Evolutionary conservation across 345 rosid genomes (phyloP).

Genomic region (Bruguiera parviflora): DNA sequence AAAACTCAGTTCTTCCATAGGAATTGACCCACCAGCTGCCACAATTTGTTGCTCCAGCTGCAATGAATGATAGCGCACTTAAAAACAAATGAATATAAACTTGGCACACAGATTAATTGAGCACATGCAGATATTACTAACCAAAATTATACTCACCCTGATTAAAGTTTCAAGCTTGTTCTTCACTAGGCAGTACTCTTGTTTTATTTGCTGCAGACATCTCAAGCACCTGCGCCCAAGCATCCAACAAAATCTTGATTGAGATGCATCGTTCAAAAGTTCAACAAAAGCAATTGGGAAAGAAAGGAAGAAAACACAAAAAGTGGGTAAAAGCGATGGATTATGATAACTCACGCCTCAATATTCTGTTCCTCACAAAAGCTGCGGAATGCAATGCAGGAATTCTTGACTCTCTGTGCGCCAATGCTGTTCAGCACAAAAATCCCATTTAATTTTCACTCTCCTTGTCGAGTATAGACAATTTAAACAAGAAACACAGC

Average conservation of each 20-base stretch:
- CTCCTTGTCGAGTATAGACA: conserved; percentile 3
- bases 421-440: conserved; percentile 67
- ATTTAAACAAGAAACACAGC: conserved; percentile 1
- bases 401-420: conserved; percentile 79
- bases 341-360: conserved; percentile 52
- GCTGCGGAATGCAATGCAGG: conserved; percentile 75
- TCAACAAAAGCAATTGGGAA: background rate
- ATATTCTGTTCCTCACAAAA: conserved; percentile 74
- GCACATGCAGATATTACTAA: background rate
- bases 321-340: background rate
- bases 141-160: conserved; percentile 43
- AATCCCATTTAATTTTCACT: conserved; percentile 6
- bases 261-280: background rate
- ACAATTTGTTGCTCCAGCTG: conserved; percentile 91
- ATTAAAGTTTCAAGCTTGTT: conserved; percentile 75
- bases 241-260: background rate
- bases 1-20: conserved; percentile 46
- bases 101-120: background rate
- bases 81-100: background rate
- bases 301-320: background rate
- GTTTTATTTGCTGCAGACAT: conserved; percentile 82
- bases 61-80: conserved; percentile 10
- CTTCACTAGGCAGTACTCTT: conserved; percentile 68
- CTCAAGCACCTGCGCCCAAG: conserved; percentile 55
- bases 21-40: conserved; percentile 82